Evolutionary conservation across 164 flowering plant species (phyloP), one percentile per base, ranked within the genome.

Genomic region (Liriodendron chinense): DNA sequence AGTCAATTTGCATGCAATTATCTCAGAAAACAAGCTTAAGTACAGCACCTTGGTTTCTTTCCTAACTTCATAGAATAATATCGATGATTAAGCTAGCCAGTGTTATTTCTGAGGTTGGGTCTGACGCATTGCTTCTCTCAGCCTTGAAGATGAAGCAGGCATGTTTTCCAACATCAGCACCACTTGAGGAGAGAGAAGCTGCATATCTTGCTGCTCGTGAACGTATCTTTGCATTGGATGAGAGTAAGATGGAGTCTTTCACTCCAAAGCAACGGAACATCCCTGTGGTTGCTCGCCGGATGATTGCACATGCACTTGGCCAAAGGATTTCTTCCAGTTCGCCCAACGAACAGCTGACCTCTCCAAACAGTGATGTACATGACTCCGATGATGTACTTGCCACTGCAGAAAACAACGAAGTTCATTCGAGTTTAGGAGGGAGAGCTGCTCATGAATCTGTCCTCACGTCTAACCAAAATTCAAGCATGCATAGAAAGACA

Each of bases 271-370:
- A 97, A 79, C 83, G 88, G 59, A 85, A 75, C 62, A 75, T 81
- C 74, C 98, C 97, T 82, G 92, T 82, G 64, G 98, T 93, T 83
- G 98, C 98, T 64, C 95, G 85, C 20, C 89, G 98, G 26, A 93
- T 95, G 98, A 95, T 95, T 81, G 92, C 93, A 34, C 98, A 89
- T 88, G 98, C 98, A 0, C 86, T 95, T 34, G 98, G 98, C 64
- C 88, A 86, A 77, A 87, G 83, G 83, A 79, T 86, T 50, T 25
- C 20, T 72, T 25, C 76, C n/a, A 78, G 71, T 65, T 64, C 74
- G 25, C 14, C 69, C 8, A 66, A 68, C 59, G 83, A 83, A 57
- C 80, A 72, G 48, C 25, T 1, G 16, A 7, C 47, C 56, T 23
- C 20, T 48, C 61, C 66, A 28, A 74, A 78, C 34, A n/a, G 16